These are phyloP conservation scores for Dothistroma pini DNA, from an alignment of 2,329 filamentous ascomycete species.

Conservation along the genomic window DNA sequence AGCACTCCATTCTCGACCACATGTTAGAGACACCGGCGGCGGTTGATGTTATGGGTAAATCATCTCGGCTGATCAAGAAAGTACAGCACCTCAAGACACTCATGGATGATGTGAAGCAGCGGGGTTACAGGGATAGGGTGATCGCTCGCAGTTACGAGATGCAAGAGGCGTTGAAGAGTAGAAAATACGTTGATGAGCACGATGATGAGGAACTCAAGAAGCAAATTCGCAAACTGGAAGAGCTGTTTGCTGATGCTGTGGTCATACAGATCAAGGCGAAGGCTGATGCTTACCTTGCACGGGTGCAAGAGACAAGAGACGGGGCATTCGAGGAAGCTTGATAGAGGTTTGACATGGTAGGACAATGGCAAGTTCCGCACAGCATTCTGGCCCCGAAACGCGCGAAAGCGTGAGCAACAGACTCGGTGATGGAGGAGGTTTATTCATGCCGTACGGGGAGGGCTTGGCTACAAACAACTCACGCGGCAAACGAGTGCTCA, in stretches of 20 bases:
- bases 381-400: not conserved
- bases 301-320: not conserved
- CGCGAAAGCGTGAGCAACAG: not conserved
- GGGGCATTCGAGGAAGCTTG: not conserved
- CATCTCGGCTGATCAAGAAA: not conserved
- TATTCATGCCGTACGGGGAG: not conserved
- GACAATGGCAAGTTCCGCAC: not conserved
- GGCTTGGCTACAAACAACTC: not conserved
- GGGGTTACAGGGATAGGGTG: not conserved
- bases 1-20: not conserved
- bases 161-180: not conserved
- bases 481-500: not conserved
- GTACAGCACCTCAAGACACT: not conserved
- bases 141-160: not conserved
- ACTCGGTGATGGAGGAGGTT: not conserved
- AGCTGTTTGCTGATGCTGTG: not conserved
- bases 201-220: not conserved
- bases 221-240: not conserved
- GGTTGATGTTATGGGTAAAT: not conserved
- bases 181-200: not conserved
- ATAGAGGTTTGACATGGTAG: not conserved
- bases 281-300: not conserved
- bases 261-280: not conserved
- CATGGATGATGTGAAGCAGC: not conserved
- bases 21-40: not conserved